Base-by-base conservation (phyloP, 2,329 filamentous ascomycete genomes). In the Aureobasidium sp. region DNA sequence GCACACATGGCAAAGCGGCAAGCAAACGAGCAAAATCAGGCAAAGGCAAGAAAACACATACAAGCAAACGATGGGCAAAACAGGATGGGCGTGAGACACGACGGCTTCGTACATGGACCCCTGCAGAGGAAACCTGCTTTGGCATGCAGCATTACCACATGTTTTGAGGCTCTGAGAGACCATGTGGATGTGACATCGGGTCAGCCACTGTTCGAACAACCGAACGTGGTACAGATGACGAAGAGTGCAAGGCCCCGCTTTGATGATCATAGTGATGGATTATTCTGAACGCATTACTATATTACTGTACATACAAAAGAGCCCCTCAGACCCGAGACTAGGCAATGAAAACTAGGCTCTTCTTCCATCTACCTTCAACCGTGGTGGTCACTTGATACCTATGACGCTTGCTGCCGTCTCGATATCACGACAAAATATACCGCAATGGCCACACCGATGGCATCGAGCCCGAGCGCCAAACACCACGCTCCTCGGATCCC, bases 361-460 rank as follows among this genome's bases (percentile, higher is more conserved):
- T 21, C 21, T 21, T 21, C 21, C 21, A 21, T 21, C 21, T 21
- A 21, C 21, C 21, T 21, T 21, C 21, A 21, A 21, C 21, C 21
- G 21, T 21, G 21, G 21, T 34, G 32, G 32, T 34, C 32, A 34
- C 21, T 21, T 34, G 13, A 11, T 27, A 3, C 32, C 50, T 53
- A 54, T 42, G 50, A 54, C 36, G 37, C 13, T 42, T 37, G 27
- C 36, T 54, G 36, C 11, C 49, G 21, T 53, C 61, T 10, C 15
- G 61, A 58, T 37, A 49, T 52, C 42, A 54, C 47, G 27, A 62
- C 61, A 32, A 62, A 62, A 45, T 62, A 62, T 8, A 48, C 37
- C 13, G 61, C 61, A 21, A 62, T 54, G n/a, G 29, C 44, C 8
- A 62, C 45, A 16, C 61, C 61, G 5, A 62, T 42, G 36, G 34